Evolutionary conservation across 192 early-diverging fungal genomes (phyloP).

Genomic region (Entophlyctis luteolus): DNA sequence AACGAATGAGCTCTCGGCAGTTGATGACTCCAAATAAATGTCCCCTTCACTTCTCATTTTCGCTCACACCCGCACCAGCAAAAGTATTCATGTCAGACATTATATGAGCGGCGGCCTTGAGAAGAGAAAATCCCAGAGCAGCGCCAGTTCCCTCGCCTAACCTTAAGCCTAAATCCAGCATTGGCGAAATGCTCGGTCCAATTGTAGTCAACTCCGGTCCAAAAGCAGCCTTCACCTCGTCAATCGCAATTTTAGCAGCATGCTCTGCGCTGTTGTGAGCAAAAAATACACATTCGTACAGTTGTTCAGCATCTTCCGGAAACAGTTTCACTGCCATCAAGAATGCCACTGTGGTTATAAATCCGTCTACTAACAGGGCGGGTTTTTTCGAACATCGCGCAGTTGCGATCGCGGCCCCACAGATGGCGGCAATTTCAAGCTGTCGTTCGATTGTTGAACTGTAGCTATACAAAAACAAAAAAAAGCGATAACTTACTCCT

Average conservation of each 20-base stretch:
- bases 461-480: background rate
- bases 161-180: constrained; percentile 10
- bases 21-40: no score
- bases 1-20: no score
- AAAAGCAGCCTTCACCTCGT: background rate
- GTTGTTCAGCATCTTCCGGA: background rate
- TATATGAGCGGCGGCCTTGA: constrained; percentile 23
- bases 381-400: background rate
- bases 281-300: constrained; percentile 2
- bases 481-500: background rate
- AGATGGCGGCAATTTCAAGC: constrained; percentile 31
- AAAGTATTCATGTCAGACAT: constrained; percentile 32
- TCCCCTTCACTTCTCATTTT: constrained; percentile 14
- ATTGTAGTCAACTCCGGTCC: background rate
- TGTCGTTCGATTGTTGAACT: background rate
- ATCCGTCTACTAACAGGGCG: constrained; percentile 25
- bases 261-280: background rate
- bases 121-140: constrained; percentile 22
- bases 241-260: constrained; percentile 6
- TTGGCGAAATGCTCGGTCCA: background rate
- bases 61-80: constrained; percentile 30
- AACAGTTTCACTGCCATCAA: constrained; percentile 18
- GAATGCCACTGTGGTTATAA: constrained; percentile 24
- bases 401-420: background rate
- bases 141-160: constrained; percentile 32